Evolutionary conservation across 371 early-diverging fungal genomes (phyloP).

Genomic region (Rhizomucor pusillus): DNA sequence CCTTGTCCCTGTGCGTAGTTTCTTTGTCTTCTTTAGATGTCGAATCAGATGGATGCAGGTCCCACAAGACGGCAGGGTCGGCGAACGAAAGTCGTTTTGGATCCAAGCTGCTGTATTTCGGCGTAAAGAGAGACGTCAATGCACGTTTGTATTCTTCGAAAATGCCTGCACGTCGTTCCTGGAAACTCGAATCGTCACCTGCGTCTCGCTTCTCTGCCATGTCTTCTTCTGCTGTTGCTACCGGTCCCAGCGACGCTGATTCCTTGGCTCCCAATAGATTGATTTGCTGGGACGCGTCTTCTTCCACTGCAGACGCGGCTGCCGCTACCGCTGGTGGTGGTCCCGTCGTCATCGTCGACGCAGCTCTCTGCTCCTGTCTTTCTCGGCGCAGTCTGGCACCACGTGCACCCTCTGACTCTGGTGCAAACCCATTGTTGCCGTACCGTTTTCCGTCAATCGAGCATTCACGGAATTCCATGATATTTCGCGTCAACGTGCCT

Average conservation of each 20-base stretch:
- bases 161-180: constrained; percentile 30
- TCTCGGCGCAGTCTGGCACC: constrained; percentile 46
- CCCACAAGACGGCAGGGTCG: constrained; percentile 74
- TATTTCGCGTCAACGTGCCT: constrained; percentile 78
- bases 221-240: not conserved
- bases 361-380: constrained; percentile 22
- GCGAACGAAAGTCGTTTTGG: constrained; percentile 75
- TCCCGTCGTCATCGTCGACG: constrained; percentile 20
- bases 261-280: too few relatives aligned
- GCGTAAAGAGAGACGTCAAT: constrained; percentile 65
- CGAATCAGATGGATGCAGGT: constrained; percentile 37
- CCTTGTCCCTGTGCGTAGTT: not conserved
- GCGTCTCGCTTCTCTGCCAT: constrained; percentile 3
- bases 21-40: not conserved
- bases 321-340: not conserved
- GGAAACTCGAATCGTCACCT: not conserved
- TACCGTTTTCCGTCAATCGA: constrained; percentile 81
- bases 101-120: constrained; percentile 69
- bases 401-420: constrained; percentile 59
- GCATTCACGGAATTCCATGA: constrained; percentile 88
- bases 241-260: too few relatives aligned
- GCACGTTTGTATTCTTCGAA: constrained; percentile 56
- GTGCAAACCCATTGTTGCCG: constrained; percentile 68
- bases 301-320: not conserved
- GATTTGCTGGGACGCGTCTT: not conserved